Conservation (phyloP, 1,284 basidiomycete species). For the Fereydounia khargensis region DNA sequence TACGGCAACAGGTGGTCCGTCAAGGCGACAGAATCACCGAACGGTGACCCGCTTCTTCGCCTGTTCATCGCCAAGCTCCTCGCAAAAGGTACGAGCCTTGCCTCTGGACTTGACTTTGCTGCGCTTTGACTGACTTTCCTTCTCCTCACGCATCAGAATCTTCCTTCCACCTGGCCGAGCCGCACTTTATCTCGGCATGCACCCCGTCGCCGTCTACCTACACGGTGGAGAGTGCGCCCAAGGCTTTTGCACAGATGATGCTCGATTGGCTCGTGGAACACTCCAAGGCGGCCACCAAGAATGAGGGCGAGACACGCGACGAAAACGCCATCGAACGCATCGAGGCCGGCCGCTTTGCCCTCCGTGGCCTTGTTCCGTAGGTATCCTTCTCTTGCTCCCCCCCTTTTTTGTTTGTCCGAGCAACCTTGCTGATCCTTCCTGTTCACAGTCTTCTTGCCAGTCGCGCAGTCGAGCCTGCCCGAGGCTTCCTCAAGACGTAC, state of each 20-base stretch:
- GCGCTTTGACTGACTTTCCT: background rate
- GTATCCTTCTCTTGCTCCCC: background rate
- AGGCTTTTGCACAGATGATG: constrained; percentile 37
- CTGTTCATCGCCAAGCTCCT: constrained; percentile 45
- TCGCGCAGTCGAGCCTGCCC: constrained; percentile 10
- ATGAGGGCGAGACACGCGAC: constrained; percentile 17
- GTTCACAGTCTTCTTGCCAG: constrained; percentile 17
- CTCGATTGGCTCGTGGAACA: constrained; percentile 39
- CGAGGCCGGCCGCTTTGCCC: constrained; percentile 40
- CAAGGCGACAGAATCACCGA: constrained; percentile 18
- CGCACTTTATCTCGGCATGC: constrained; percentile 38
- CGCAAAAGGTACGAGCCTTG: constrained; percentile 35
- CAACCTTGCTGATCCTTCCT: background rate
- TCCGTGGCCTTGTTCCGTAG: constrained; percentile 34
- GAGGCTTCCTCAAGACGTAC: constrained; percentile 33
- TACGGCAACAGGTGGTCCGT: constrained; percentile 22
- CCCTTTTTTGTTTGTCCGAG: background rate
- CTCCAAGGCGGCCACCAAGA: constrained; percentile 11
- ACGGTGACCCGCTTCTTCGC: constrained; percentile 44
- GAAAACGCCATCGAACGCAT: constrained; percentile 28
- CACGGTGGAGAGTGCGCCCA: constrained; percentile 20
- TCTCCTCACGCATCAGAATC: too few relatives aligned
- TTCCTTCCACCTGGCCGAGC: constrained; percentile 32
- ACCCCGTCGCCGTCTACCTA: constrained; percentile 16
- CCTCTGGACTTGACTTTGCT: background rate